Conservation (phyloP, 768 basidiomycete genomes). For the Lactarius evosmus region DNA sequence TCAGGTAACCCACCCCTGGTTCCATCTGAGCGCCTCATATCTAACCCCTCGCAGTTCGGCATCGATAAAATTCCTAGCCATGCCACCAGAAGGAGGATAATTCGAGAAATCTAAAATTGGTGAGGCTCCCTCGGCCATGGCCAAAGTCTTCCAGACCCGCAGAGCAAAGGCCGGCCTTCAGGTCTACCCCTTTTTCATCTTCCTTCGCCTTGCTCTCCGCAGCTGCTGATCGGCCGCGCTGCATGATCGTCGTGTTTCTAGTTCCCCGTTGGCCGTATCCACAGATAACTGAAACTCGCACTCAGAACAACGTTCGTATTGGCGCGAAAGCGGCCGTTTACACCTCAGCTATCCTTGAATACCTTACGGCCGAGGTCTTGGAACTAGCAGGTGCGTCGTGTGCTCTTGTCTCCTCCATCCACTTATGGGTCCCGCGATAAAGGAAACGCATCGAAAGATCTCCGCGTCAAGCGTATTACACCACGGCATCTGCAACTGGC, state of each 20-base stretch:
- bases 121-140: neutral
- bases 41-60: no score
- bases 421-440: neutral
- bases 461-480: slow-evolving; percentile 63
- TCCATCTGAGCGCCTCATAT: neutral
- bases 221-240: neutral
- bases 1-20: neutral
- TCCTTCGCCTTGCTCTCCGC: neutral
- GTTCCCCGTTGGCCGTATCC: slow-evolving; percentile 98
- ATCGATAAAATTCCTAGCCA: no score
- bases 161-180: no score
- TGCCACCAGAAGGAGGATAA: slow-evolving; percentile 1
- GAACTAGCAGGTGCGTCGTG: no score
- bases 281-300: slow-evolving; percentile 88
- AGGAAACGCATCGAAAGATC: slow-evolving; percentile 98
- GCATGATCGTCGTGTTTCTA: slow-evolving; percentile 36
- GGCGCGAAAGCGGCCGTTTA: slow-evolving; percentile 99
- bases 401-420: no score
- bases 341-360: slow-evolving; percentile 75
- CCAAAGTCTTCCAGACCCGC: no score
- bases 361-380: no score
- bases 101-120: slow-evolving; percentile 12
- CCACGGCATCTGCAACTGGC: no score
- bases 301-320: slow-evolving; percentile 92
- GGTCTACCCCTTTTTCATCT: neutral